Base-by-base conservation (phyloP, 2,329 filamentous ascomycete species). In the Dothidotthia symphoricarpi region DNA sequence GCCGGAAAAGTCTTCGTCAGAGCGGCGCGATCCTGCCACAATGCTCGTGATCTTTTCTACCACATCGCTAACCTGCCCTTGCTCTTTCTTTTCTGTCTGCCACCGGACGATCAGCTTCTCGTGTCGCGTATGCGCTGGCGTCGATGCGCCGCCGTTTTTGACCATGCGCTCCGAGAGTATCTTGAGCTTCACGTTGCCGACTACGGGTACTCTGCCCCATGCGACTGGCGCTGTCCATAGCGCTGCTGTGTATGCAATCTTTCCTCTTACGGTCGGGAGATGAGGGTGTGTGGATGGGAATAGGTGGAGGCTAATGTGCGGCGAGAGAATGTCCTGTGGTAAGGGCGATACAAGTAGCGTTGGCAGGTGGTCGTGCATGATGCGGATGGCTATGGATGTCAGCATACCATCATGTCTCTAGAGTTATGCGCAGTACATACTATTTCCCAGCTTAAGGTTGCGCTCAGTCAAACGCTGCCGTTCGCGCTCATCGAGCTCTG, bases 161-260 rank as follows among this genome's bases (percentile, higher is more conserved):
- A 85, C 80, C 78, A 98, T 93, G 53, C 91, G 86, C 72, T 95
- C 90, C 10, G 87, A 91, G 13, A 95, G 69, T 35, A 98, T 93
- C 55, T 88, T 82, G 9, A 98, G 78, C 53, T 82, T 83, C 29
- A 96, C 88, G 58, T 95, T 95, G 51, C 91, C 90, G 22, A 96
- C 78, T 14, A 97, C 80, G 2, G 93, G 93, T 1, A 98, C 78
- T 17, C 87, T 82, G 58, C 94, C 94, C 93, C 93, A 98, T 19
- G 90, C 91, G 34, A 98, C 85, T 0, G 93, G 93, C 0, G 90
- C 89, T 0, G 93, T 96, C 90, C 90, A 97, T 25, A 98, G 75
- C 3, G 93, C 93, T 13, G 93, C 91, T 24, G 86, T 86, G 66
- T 98, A 98, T 31, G 88, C 85, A 24, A 96, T 85, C 31, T 86